phyloP scores from a whole-genome alignment of 768 basidiomycete species.

The Fistulinella prunicolor region DNA sequence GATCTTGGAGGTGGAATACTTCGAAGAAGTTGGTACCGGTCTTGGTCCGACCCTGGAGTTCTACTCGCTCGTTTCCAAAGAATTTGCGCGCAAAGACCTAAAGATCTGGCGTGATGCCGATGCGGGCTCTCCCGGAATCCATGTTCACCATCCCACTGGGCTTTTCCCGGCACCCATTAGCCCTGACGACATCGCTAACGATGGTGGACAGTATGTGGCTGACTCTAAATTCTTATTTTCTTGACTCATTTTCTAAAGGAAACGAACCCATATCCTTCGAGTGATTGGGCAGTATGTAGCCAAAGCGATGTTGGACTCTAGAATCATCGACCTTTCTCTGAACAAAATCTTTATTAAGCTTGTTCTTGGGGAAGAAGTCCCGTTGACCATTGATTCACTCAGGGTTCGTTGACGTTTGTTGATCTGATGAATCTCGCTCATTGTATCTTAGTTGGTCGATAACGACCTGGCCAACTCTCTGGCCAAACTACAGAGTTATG shows the following conservation, averaged over 20 bases:
- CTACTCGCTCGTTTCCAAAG: constrained; percentile 94
- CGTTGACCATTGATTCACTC: constrained; percentile 77
- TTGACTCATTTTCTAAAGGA: constrained; percentile 43
- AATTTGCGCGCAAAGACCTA: constrained; percentile 85
- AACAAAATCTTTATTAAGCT: constrained; percentile 95
- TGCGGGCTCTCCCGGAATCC: constrained; percentile 50
- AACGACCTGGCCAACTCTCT: constrained; percentile 82
- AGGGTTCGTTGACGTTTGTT: constrained; percentile 49
- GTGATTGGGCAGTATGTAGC: constrained; percentile 96
- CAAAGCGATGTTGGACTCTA: constrained; percentile 94
- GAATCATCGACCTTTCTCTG: constrained; percentile 94
- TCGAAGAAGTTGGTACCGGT: constrained; percentile 97
- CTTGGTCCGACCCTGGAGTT: constrained; percentile 97
- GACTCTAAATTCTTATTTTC: neutral
- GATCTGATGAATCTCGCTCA: constrained; percentile 3
- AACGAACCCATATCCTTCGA: constrained; percentile 80
- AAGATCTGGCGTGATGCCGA: constrained; percentile 93
- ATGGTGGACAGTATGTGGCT: constrained; percentile 67
- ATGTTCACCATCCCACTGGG: constrained; percentile 83
- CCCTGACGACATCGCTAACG: constrained; percentile 62
- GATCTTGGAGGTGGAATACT: constrained; percentile 96
- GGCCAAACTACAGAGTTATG: constrained; percentile 70
- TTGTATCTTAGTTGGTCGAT: constrained; percentile 67
- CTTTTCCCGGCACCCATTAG: constrained; percentile 86
- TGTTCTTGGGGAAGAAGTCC: constrained; percentile 82